These are phyloP conservation scores for Aspergillus oerlinghausenensis DNA, from an alignment of 2,329 filamentous ascomycete species.

Conservation along the genomic window DNA sequence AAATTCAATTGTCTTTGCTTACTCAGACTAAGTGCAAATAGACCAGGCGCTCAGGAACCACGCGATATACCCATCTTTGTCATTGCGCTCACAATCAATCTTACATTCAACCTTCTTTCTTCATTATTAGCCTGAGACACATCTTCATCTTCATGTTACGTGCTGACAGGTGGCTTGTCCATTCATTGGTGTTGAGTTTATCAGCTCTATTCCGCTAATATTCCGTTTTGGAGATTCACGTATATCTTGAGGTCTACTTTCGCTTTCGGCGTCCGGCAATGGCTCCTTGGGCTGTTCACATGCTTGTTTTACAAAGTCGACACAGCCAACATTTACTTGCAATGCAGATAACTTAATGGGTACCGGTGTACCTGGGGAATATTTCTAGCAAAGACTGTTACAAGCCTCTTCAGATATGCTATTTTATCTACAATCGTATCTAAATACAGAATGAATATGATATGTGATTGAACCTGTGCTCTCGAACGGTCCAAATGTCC, in stretches of 20 bases:
- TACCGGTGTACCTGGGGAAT: neutral
- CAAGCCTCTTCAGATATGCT: neutral
- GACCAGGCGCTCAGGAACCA: neutral
- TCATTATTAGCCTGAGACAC: neutral
- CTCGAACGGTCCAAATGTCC: neutral
- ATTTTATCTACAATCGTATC: neutral
- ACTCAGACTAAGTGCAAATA: neutral
- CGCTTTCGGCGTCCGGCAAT: neutral
- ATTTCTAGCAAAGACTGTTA: neutral
- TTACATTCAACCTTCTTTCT: neutral
- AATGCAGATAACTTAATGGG: neutral
- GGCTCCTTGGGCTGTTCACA: neutral
- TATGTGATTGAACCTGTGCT: neutral
- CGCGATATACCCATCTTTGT: neutral
- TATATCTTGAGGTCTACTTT: neutral
- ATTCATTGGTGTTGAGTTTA: neutral
- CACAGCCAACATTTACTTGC: neutral
- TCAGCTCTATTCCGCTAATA: neutral
- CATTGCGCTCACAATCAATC: neutral
- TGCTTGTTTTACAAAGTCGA: neutral
- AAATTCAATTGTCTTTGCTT: neutral
- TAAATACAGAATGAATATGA: neutral
- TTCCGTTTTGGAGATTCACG: too few species aligned
- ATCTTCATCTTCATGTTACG: neutral
- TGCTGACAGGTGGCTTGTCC: neutral